Evolutionary conservation across 1,139 yeast genomes (phyloP).

Genomic region (Kurtzmaniella quercitrusa): DNA sequence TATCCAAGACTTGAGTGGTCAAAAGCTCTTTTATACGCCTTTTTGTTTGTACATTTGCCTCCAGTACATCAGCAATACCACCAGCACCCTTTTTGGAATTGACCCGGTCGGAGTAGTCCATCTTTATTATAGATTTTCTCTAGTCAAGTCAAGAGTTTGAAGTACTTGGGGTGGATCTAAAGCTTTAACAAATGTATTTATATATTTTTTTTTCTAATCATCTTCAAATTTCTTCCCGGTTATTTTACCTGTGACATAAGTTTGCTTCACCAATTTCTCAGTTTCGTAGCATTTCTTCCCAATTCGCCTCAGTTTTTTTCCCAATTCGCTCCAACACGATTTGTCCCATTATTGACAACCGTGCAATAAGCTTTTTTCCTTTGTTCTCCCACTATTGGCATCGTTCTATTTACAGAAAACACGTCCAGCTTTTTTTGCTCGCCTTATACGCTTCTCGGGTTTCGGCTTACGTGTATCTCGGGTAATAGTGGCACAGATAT

Average conservation of each 20-base stretch:
- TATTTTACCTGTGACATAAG: no score
- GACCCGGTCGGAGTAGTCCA: constrained; percentile 47
- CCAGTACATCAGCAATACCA: constrained; percentile 70
- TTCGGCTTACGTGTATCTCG: constrained; percentile 1
- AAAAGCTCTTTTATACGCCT: constrained; percentile 64
- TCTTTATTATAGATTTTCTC: constrained; percentile 9
- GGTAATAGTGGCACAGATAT: neutral
- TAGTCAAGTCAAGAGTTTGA: neutral
- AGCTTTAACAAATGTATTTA: no score
- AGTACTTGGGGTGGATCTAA: no score
- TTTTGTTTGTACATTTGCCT: constrained; percentile 61
- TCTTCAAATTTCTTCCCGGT: no score
- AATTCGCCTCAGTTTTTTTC: no score
- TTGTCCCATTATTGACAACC: no score
- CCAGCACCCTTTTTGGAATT: constrained; percentile 53
- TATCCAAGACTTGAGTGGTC: constrained; percentile 53
- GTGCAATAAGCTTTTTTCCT: no score
- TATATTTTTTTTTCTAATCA: neutral
- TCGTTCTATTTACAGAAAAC: constrained; percentile 2
- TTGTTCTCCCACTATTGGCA: neutral
- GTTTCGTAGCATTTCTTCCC: no score
- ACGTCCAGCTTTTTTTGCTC: constrained; percentile 4
- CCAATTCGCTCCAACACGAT: no score
- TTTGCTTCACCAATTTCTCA: no score
- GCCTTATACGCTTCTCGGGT: neutral